phyloP scores from a whole-genome alignment of 2,329 filamentous ascomycete species.

The Cladophialophora immunda region DNA sequence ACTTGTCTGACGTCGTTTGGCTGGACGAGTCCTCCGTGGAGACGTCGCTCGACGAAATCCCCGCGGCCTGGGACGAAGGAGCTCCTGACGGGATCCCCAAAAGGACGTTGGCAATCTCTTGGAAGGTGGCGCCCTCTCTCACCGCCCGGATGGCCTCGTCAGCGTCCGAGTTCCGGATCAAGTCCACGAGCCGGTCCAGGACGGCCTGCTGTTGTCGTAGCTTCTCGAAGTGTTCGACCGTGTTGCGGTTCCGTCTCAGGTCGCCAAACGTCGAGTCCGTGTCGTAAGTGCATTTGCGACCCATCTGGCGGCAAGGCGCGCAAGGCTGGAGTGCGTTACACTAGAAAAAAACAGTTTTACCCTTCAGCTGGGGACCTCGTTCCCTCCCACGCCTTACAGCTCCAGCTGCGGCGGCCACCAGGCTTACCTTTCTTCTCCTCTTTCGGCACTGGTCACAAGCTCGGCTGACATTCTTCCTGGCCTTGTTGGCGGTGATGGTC shows the following conservation, averaged over 20 bases:
- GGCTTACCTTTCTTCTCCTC: constrained; percentile 7
- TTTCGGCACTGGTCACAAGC: constrained; percentile 4
- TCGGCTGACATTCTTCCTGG: constrained; percentile 5
- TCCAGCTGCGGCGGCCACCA: neutral
- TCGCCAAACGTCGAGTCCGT: constrained; percentile 1
- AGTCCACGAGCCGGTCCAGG: neutral
- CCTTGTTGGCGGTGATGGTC: neutral
- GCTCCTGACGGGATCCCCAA: neutral
- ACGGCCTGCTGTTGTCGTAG: neutral
- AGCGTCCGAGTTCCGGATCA: constrained; percentile 1
- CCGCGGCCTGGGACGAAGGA: neutral
- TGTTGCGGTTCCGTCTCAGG: neutral
- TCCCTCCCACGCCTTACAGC: neutral
- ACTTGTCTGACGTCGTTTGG: neutral
- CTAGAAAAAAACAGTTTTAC: neutral
- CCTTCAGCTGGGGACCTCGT: neutral
- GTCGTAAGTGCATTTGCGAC: neutral
- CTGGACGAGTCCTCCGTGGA: neutral
- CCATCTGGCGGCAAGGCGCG: neutral
- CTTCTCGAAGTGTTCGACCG: neutral
- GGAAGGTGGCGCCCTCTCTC: neutral
- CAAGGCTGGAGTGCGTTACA: neutral
- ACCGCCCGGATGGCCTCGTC: neutral
- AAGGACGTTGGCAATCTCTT: neutral
- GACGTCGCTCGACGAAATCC: neutral